Evolutionary conservation across 345 rosid genomes (phyloP), one percentile per base, ranked within the genome.

Genomic region (Rhodamnia argentea): DNA sequence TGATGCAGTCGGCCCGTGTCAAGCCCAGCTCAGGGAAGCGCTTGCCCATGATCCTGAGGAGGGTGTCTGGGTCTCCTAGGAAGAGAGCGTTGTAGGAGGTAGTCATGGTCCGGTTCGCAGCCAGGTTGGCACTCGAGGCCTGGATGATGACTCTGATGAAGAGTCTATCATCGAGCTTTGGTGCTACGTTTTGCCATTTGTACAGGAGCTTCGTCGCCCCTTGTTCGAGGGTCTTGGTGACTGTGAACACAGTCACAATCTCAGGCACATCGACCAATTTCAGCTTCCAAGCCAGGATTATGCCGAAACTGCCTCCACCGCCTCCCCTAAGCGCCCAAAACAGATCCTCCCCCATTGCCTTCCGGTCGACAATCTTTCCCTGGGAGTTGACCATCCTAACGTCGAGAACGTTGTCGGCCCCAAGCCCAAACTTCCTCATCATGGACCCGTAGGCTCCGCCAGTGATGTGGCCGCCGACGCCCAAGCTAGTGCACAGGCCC

Each of bases 261-360:
- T 83, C 84, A 5, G 97, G 98, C n/a, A 95, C 95, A 18, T 91
- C 90, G 87, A 95, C 97, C 51, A 95, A 84, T 59, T 90, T 91
- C 47, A 95, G 32, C 85, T 94, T 94, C 96, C 96, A 94, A 5
- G 90, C 85, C 22, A 92, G 87, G 16, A 94, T 92, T 11, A 95
- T 26, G 2, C 98, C 98, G 50, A 94, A 95, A 87, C 93, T 93
- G 20, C 89, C 95, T 53, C 97, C 97, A 18, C 92, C 98, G 12
- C 97, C 98, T 14, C 98, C 98, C 84, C 94, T 60, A 14, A 95
- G 92, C 0, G 97, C 98, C 97, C 97, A 93, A 85, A 93, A 95
- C 11, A 86, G 87, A 50, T 94, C 96, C 81, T 95, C 93, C 1
- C 97, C 96, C 96, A 93, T 93, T 4, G 92, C 83, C 13, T 84